These are phyloP conservation scores for Exophiala bonariae DNA, from an alignment of 2,329 filamentous ascomycete species.

Conservation along the genomic window DNA sequence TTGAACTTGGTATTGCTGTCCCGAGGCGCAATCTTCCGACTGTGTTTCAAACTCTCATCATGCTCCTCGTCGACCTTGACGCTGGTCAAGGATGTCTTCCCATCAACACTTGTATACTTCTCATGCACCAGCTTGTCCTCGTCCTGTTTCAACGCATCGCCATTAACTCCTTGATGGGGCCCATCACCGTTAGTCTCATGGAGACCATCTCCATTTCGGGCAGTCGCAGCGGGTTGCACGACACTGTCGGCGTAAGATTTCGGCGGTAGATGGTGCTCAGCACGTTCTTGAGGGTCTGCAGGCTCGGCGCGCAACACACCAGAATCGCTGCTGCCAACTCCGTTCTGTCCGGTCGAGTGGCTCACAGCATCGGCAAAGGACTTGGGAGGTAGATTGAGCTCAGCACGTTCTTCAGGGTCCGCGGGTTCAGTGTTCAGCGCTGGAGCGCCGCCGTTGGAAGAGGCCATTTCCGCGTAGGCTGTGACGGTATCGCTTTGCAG, in stretches of 20 bases:
- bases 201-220: too few species aligned
- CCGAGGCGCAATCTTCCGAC: conserved; percentile 30
- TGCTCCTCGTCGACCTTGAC: conserved; percentile 41
- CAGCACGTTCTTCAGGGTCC: conserved; percentile 32
- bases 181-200: conserved; percentile 8
- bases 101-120: conserved; percentile 45
- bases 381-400: conserved; percentile 37
- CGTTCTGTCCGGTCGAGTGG: background rate
- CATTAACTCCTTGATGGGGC: conserved; percentile 16
- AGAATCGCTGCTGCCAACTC: background rate
- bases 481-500: conserved; percentile 16
- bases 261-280: conserved; percentile 32
- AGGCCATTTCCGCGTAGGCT: conserved; percentile 20
- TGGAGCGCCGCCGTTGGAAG: background rate
- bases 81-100: conserved; percentile 45
- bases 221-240: conserved; percentile 7
- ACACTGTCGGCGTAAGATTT: conserved; percentile 41
- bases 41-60: conserved; percentile 36
- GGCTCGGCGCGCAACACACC: conserved; percentile 29
- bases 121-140: conserved; percentile 41
- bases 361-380: conserved; percentile 39
- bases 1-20: conserved; percentile 30
- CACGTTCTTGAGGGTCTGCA: conserved; percentile 30
- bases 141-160: conserved; percentile 19
- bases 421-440: conserved; percentile 33